Evolutionary conservation across 169 alveolate species (phyloP).

Genomic region (Plasmodium yoelii): DNA sequence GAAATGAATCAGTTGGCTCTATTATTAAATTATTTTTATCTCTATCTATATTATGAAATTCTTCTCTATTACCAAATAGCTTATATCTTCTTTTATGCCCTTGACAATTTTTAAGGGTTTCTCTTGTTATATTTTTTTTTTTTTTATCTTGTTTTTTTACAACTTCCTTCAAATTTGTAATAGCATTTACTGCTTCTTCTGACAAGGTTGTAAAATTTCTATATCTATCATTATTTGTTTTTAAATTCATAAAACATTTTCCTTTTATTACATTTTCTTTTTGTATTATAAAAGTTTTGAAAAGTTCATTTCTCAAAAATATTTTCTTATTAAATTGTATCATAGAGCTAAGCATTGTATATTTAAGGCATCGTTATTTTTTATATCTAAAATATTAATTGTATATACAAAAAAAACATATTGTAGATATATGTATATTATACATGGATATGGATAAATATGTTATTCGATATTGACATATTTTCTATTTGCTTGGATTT

Average conservation of each 20-base stretch:
- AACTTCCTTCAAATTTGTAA: constrained; percentile 71
- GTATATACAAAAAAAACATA: neutral
- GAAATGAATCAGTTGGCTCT: constrained; percentile 90
- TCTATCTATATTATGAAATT: constrained; percentile 91
- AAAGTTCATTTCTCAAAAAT: neutral
- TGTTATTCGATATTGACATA: no score
- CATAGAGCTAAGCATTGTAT: neutral
- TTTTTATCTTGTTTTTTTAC: constrained; percentile 71
- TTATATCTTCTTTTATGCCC: constrained; percentile 72
- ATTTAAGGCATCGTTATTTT: neutral
- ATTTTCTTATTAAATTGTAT: neutral
- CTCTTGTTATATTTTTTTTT: constrained; percentile 74
- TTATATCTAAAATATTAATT: neutral
- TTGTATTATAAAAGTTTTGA: neutral
- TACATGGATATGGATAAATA: constrained; percentile 1
- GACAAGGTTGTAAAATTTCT: constrained; percentile 53
- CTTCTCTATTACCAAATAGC: constrained; percentile 78
- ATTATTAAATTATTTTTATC: constrained; percentile 86
- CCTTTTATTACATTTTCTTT: neutral
- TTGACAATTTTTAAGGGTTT: constrained; percentile 75
- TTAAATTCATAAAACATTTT: constrained; percentile 6
- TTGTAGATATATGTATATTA: neutral
- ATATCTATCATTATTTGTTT: neutral
- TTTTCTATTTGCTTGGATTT: no score
- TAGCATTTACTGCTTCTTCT: constrained; percentile 75